These are phyloP conservation scores for Amanita pseudoporphyria DNA, from an alignment of 768 basidiomycete species.

Conservation along the genomic window DNA sequence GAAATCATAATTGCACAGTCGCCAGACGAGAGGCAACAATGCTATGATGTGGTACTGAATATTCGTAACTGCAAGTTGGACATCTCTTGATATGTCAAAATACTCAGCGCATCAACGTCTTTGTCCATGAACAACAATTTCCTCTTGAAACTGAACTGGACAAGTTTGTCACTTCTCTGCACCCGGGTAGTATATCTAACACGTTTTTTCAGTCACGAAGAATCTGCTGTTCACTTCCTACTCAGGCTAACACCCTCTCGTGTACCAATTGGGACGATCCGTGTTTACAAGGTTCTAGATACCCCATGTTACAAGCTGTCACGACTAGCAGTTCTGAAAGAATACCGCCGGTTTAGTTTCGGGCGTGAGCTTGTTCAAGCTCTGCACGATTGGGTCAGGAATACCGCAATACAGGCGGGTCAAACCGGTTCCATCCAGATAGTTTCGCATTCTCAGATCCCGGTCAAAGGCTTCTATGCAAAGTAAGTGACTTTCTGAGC, in stretches of 20 bases:
- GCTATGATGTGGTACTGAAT: slow-evolving; percentile 43
- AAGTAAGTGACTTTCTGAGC: slow-evolving; percentile 38
- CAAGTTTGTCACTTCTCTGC: slow-evolving; percentile 35
- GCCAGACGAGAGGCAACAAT: slow-evolving; percentile 49
- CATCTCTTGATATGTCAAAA: background rate
- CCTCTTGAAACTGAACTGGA: slow-evolving; percentile 70
- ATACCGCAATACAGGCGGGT: slow-evolving; percentile 27
- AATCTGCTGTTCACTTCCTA: slow-evolving; percentile 58
- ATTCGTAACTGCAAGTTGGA: background rate
- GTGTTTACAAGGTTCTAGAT: slow-evolving; percentile 30
- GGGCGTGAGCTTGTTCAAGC: slow-evolving; percentile 57
- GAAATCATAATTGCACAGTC: slow-evolving; percentile 46
- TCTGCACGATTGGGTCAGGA: slow-evolving; percentile 49
- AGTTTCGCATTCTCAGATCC: slow-evolving; percentile 62
- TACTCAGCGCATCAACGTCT: slow-evolving; percentile 40
- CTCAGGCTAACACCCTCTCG: slow-evolving; percentile 55
- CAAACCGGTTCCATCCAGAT: slow-evolving; percentile 28
- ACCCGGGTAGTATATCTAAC: slow-evolving; percentile 6
- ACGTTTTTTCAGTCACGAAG: slow-evolving; percentile 42
- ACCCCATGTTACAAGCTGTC: slow-evolving; percentile 58
- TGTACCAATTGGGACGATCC: slow-evolving; percentile 63
- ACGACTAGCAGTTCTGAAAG: slow-evolving; percentile 58
- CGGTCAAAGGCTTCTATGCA: slow-evolving; percentile 63
- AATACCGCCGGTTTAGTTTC: slow-evolving; percentile 53
- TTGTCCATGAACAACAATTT: slow-evolving; percentile 61